Conservation (phyloP, 2,329 filamentous ascomycete species). For the Emergomyces orientalis region DNA sequence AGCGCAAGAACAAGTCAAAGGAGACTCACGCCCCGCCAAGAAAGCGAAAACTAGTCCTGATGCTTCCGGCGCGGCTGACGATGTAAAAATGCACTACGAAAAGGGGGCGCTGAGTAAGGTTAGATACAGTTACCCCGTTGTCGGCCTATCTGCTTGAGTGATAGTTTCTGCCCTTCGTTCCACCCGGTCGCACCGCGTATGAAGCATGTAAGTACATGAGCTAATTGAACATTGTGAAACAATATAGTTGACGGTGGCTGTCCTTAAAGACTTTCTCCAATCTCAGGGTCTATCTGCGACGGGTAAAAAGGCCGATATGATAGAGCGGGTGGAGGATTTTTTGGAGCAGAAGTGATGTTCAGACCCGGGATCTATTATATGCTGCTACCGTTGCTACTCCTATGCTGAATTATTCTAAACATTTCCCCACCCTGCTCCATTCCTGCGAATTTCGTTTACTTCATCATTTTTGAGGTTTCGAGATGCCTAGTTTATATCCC, state of each 20-base stretch:
- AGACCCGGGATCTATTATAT: background rate
- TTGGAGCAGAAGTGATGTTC: constrained; percentile 36
- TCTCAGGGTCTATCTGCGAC: constrained; percentile 33
- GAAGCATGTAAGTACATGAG: no score
- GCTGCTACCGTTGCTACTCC: background rate
- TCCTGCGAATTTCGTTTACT: background rate
- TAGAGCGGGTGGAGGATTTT: constrained; percentile 42
- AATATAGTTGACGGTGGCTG: constrained; percentile 36
- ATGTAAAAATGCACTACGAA: constrained; percentile 34
- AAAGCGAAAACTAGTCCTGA: constrained; percentile 36
- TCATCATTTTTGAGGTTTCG: background rate
- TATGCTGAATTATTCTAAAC: background rate
- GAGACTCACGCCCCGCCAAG: constrained; percentile 32
- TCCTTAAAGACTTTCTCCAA: constrained; percentile 41
- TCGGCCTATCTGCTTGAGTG: no score
- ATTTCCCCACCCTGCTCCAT: background rate
- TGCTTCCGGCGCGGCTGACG: constrained; percentile 23
- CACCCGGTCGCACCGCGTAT: no score
- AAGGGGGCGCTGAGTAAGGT: constrained; percentile 39
- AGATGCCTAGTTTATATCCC: background rate
- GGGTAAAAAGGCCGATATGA: constrained; percentile 44
- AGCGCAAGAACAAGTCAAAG: constrained; percentile 20
- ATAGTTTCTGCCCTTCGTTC: no score
- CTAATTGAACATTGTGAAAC: background rate
- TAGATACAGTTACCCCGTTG: background rate